Base-by-base conservation (phyloP, 2,329 filamentous ascomycete species). In the Nothopassalora personata region DNA sequence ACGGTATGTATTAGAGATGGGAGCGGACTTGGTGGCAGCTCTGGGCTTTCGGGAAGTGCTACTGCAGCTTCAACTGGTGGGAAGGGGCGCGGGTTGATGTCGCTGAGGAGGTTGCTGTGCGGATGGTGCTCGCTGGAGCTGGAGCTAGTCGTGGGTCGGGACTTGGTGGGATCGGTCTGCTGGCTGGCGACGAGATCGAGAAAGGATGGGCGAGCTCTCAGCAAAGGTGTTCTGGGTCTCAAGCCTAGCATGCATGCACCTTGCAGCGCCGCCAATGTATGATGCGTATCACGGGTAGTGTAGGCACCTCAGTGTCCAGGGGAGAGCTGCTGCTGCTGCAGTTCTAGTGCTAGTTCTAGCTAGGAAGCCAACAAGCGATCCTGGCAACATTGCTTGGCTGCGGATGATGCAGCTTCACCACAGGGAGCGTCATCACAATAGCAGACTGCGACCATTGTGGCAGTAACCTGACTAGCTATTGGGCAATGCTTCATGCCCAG, bases 191-290 rank as follows among this genome's bases (percentile, higher is more conserved):
- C 79, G 67, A 88, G 78, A 68, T 87, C 83, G 71, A 85, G 77
- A 64, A 88, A 76, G 53, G 84, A 87, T 55, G 83, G 81, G 66
- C 83, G 82, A 71, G 79, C 74, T 78, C 78, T 81, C 64, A 87
- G 74, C 72, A 78, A 80, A 71, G 81, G 83, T 11, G 31, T 34
- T 70, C 82, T 78, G 72, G 82, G 83, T 70, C 81, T 78, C 67
- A 84, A 72, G 70, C 82, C 82, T 71, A 85, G 66, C 71, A 73
- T 73, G 66, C 71, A 73, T 73, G 57, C 70, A 71, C 56, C 45
- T 49, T 15, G 27, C 13, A 46, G 19, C 31, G 27, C 47, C 31
- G 13, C 31, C 33, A n/a, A 36, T 53, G 19, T 47, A 49, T 56
- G 19, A 36, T 53, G 53, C 23, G 53, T 39, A 18, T 18, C 13